phyloP scores from a whole-genome alignment of 2,329 filamentous ascomycete genomes.

The Fusarium nanum region DNA sequence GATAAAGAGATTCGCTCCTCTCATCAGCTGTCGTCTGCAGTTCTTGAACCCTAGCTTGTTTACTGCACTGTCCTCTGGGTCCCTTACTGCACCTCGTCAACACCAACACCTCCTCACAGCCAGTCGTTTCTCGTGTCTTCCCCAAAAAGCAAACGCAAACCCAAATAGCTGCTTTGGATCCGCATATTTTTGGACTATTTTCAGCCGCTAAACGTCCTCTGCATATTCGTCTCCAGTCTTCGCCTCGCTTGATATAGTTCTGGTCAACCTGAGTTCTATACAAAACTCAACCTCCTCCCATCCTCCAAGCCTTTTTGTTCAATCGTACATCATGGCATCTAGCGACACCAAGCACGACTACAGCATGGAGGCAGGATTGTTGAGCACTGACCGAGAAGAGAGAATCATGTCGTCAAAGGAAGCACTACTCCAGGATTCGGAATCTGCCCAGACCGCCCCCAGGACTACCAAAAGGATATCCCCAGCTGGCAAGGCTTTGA shows the following conservation, averaged over 20 bases:
- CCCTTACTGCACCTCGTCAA: constrained; percentile 35
- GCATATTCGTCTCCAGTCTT: constrained; percentile 38
- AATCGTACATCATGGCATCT: constrained; percentile 37
- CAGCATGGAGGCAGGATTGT: constrained; percentile 48
- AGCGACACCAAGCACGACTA: constrained; percentile 44
- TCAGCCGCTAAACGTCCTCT: constrained; percentile 42
- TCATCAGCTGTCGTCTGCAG: constrained; percentile 38
- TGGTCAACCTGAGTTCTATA: constrained; percentile 30
- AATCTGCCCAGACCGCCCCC: constrained; percentile 32
- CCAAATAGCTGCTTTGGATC: constrained; percentile 33
- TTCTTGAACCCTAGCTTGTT: constrained; percentile 33
- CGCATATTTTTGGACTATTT: constrained; percentile 40
- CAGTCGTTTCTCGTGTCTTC: constrained; percentile 41
- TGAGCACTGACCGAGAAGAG: constrained; percentile 47
- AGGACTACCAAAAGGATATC: constrained; percentile 35
- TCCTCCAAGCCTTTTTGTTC: constrained; percentile 16
- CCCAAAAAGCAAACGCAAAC: constrained; percentile 37
- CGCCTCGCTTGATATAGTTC: constrained; percentile 36
- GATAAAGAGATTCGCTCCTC: constrained; percentile 45
- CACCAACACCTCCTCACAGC: constrained; percentile 35
- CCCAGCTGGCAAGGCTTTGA: constrained; percentile 41
- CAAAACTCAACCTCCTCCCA: constrained; percentile 42
- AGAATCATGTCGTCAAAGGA: constrained; percentile 46
- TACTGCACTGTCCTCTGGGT: constrained; percentile 34
- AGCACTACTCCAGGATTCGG: constrained; percentile 43